Base-by-base conservation (phyloP, 495 filamentous ascomycete species). In the Aspergillus egyptiacus region DNA sequence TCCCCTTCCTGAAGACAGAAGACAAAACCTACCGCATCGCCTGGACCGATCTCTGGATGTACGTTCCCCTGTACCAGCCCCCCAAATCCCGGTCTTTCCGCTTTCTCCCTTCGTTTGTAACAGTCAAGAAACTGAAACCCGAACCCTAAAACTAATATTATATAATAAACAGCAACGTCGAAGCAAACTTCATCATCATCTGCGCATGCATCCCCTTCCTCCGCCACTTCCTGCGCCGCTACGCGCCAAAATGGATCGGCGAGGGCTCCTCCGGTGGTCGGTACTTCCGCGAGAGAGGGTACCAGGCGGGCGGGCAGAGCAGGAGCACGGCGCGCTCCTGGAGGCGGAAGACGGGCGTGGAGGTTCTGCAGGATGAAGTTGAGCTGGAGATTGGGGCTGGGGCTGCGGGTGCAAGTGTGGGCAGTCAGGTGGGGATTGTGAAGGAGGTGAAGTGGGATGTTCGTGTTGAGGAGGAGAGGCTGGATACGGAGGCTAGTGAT, bases 111-210 rank as follows among this genome's bases (percentile, higher is more conserved):
- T 22, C n/a, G n/a, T n/a, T n/a, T n/a, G n/a, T n/a, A n/a, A n/a
- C n/a, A n/a, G n/a, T n/a, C n/a, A n/a, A n/a, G n/a, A n/a, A n/a
- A n/a, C n/a, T n/a, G n/a, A n/a, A n/a, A n/a, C n/a, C n/a, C 19
- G 3, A 9, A 20, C 14, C 20, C 37, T 6, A n/a, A 17, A 30
- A 46, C 43, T 36, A 28, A 30, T 8, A 28, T 9, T n/a, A 35
- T 6, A 14, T 19, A 25, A 13, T 9, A n/a, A 9, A 5, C 25
- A 52, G 49, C 24, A 52, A 46, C 32, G 37, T 52, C 32, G 49
- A 52, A 34, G 41, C 49, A 27, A 50, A 50, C 14, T 50, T 50
- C 38, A 50, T 50, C 5, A 50, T 50, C 5, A 43, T 50, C 31
- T 50, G 49, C 32, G 42, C 22, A 11, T 46, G 41, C 24, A 33